phyloP scores from a whole-genome alignment of 116 monocot species.

The Papilionanthe hybrid region DNA sequence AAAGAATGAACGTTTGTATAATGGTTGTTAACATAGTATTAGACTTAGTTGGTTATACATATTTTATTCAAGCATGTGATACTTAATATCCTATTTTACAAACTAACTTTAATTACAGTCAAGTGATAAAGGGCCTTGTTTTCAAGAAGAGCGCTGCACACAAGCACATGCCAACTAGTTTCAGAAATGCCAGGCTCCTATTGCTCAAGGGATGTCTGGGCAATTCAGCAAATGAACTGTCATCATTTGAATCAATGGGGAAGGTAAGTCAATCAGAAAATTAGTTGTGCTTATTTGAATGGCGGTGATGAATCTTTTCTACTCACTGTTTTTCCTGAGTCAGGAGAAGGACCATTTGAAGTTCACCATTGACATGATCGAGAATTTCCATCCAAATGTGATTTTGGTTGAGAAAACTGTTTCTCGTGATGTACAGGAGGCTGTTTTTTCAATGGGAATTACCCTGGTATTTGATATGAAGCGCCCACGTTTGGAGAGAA shows the following conservation, averaged over 20 bases:
- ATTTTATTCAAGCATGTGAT: neutral
- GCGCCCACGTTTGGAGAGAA: conserved; percentile 59
- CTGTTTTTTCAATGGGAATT: conserved; percentile 57
- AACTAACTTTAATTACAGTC: conserved; percentile 44
- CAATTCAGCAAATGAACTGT: conserved; percentile 53
- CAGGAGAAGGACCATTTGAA: conserved; percentile 73
- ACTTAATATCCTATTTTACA: neutral
- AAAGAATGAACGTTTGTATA: neutral
- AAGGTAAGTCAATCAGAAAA: conserved; percentile 36
- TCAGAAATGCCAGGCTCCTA: conserved; percentile 65
- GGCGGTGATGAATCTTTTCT: neutral
- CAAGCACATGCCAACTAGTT: conserved; percentile 91
- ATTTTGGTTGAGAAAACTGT: conserved; percentile 93
- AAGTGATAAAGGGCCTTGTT: conserved; percentile 85
- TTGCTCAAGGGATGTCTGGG: conserved; percentile 68
- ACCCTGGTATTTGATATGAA: conserved; percentile 90
- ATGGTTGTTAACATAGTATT: neutral
- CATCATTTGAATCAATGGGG: conserved; percentile 80
- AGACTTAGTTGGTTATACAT: neutral
- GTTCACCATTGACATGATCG: conserved; percentile 52
- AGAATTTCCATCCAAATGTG: conserved; percentile 68
- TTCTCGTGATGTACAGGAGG: conserved; percentile 75
- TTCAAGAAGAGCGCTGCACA: conserved; percentile 94
- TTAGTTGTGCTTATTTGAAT: neutral
- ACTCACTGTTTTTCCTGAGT: conserved; percentile 8